A percentile compares a stretch with the other conserved stretches of the same genome.
phyloP scores from a whole-genome alignment of 2,329 filamentous ascomycete species.

The Pseudogymnoascus sp. region DNA sequence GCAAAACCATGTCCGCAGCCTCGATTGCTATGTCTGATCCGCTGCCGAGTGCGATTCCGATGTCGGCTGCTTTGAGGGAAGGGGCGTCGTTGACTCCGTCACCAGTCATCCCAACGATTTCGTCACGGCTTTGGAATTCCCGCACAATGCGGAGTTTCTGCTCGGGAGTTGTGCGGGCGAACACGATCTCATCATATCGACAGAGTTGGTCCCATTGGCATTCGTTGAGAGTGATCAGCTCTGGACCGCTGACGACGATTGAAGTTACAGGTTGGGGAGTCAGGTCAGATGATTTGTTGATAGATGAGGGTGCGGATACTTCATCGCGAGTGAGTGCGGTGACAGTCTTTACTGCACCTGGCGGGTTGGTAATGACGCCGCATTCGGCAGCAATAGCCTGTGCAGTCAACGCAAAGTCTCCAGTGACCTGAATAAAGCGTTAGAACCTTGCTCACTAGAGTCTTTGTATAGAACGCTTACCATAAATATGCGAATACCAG shows the following conservation, averaged over 20 bases:
- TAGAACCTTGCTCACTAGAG: constrained; percentile 9
- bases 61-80: constrained; percentile 48
- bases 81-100: constrained; percentile 43
- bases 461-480: constrained; percentile 31
- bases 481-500: constrained; percentile 73
- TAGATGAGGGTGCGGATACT: constrained; percentile 13
- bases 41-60: constrained; percentile 49
- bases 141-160: constrained; percentile 75
- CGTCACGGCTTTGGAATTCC: constrained; percentile 57
- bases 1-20: constrained; percentile 51
- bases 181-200: constrained; percentile 66
- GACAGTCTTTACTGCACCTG: constrained; percentile 44
- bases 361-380: constrained; percentile 56
- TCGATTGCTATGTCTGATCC: constrained; percentile 53
- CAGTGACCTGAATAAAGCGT: constrained; percentile 48
- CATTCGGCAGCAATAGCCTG: constrained; percentile 65
- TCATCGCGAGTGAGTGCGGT: constrained; percentile 32
- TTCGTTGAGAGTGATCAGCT: constrained; percentile 59
- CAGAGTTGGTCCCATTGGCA: constrained; percentile 61
- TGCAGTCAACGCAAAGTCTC: constrained; percentile 70
- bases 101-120: constrained; percentile 48
- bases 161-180: constrained; percentile 68
- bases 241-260: constrained; percentile 57
- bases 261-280: constrained; percentile 30
- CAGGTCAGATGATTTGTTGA: background rate